These are phyloP conservation scores for Pseudisothecium myosuroides DNA, from an alignment of 225 moss, liverwort and hornwort genomes.

Conservation along the genomic window DNA sequence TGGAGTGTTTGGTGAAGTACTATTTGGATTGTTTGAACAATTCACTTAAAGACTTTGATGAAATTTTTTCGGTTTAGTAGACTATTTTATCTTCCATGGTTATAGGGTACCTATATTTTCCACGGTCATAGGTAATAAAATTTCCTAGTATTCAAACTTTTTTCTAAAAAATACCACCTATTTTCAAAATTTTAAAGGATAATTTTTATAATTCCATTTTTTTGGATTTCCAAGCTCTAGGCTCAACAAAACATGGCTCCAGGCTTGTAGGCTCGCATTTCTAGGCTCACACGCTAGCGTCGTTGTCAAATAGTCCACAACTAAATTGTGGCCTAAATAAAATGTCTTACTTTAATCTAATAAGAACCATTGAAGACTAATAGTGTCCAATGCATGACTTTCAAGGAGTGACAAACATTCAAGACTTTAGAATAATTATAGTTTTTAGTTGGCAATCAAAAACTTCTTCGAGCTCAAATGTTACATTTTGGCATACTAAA, in stretches of 20 bases:
- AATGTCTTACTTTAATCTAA: background rate
- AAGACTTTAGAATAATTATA: background rate
- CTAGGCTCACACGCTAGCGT: too few species aligned
- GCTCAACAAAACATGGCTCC: too few species aligned
- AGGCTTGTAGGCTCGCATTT: too few species aligned
- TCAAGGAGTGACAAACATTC: background rate
- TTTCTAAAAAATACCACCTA: too few species aligned
- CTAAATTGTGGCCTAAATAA: rapidly evolving
- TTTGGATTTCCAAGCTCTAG: too few species aligned
- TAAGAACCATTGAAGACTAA: background rate
- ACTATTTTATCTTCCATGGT: too few species aligned
- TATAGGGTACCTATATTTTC: too few species aligned
- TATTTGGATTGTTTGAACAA: background rate
- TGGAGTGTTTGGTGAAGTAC: rapidly evolving
- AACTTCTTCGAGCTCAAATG: background rate
- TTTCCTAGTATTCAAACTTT: too few species aligned
- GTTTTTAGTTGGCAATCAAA: background rate
- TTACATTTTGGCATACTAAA: background rate
- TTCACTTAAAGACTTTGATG: background rate
- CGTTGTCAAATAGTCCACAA: too few species aligned
- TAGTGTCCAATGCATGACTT: rapidly evolving
- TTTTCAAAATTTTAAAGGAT: too few species aligned
- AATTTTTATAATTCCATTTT: too few species aligned
- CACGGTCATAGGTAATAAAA: rapidly evolving
- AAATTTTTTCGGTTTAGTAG: too few species aligned